Base-by-base conservation (phyloP, 2,329 filamentous ascomycete genomes). In the Aspergillus transmontanensis region DNA sequence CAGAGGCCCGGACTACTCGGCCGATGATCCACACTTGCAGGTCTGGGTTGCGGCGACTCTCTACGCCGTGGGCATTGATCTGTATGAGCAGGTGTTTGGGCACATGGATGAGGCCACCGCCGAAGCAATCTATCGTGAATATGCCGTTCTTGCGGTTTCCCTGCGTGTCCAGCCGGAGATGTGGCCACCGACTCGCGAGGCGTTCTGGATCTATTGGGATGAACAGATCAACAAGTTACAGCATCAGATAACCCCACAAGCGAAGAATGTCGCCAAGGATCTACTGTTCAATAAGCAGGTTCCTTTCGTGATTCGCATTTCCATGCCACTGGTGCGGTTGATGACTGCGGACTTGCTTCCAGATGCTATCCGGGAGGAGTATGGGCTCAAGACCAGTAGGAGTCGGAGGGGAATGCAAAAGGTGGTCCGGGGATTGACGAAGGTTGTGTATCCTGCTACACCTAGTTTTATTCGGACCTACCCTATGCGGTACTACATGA, bases 301-400 rank as follows among this genome's bases (percentile, higher is more conserved):
- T 19, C 75, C 74, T 1, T 43, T 77, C 9, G 66, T 63, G n/a
- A 57, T 78, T 21, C 64, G 66, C 4, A 64, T 64, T 2, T 59
- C 66, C 16, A 65, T 76, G 58, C 75, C 75, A 1, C 56, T 72
- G 7, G 59, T 75, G 1, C 68, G 75, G 1, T 50, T 77, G 4
- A 60, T 72, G n/a, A 75, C 74, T 0, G 64, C 69, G 5, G 67
- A 76, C 34, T 69, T 73, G 69, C 63, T 76, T 2, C 73, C 74
- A 0, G 64, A 68, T n/a, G 63, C 69, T 0, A 57, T 77, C 21
- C 70, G 72, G 7, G 64, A 71, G 14, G 71, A 68, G 9, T 76
- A 71, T 56, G 72, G 69, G 2, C 60, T 76, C 9, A 72, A 69
- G 32, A 66, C 67, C 3, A 72, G 61, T 16, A 69, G 64, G 16